Evolutionary conservation across 805 yeast species (phyloP).

Genomic region (Ogataea siamensis): DNA sequence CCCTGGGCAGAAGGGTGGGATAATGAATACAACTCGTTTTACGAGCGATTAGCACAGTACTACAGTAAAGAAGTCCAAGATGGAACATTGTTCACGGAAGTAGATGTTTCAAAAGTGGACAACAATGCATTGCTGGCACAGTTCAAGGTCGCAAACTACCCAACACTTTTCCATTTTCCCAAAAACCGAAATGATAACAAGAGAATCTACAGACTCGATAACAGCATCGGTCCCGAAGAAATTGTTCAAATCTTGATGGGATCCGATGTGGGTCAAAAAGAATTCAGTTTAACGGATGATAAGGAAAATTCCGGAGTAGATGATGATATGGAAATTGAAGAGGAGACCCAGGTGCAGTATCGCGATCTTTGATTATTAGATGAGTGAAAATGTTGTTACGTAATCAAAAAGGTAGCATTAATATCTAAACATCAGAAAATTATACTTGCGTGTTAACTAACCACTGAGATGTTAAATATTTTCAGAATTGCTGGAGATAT

Average conservation of each 20-base stretch:
- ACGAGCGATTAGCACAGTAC: constrained; percentile 31
- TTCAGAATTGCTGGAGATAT: constrained; percentile 59
- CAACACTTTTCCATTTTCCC: constrained; percentile 32
- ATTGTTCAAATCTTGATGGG: constrained; percentile 31
- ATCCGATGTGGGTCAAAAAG: constrained; percentile 30
- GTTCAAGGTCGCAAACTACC: constrained; percentile 31
- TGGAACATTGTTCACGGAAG: constrained; percentile 27
- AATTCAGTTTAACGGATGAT: constrained; percentile 28
- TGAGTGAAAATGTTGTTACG: too few relatives aligned
- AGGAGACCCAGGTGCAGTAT: constrained; percentile 20
- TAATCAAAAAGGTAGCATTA: too few relatives aligned
- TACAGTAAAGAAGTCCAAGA: constrained; percentile 24
- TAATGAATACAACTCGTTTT: constrained; percentile 31
- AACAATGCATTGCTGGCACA: constrained; percentile 29
- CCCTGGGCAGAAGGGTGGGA: constrained; percentile 39
- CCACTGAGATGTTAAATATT: constrained; percentile 36
- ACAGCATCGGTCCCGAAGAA: constrained; percentile 27
- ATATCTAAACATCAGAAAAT: neutral
- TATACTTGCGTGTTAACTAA: constrained; percentile 9
- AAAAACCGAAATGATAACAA: constrained; percentile 16
- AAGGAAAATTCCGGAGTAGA: constrained; percentile 23
- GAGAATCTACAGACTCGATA: constrained; percentile 19
- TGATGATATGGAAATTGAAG: constrained; percentile 22
- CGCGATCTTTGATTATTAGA: constrained; percentile 24
- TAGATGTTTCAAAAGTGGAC: constrained; percentile 34